phyloP scores from a whole-genome alignment of 192 early-diverging fungal genomes.

The Coemansia sp. region DNA sequence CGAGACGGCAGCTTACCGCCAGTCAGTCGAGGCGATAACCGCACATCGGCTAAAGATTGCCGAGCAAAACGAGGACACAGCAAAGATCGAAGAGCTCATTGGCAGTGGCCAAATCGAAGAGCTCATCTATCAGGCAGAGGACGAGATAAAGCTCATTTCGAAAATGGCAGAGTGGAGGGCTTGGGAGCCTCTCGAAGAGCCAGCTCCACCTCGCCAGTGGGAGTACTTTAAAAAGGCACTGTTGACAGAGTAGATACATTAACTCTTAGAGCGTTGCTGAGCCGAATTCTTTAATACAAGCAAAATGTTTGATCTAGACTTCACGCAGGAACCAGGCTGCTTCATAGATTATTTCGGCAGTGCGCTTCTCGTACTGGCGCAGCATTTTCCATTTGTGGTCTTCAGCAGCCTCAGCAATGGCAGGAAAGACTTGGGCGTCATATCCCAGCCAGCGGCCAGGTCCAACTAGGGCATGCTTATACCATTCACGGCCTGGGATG shows the following conservation, averaged over 20 bases:
- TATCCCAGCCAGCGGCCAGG: conserved; percentile 63
- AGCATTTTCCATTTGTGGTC: conserved; percentile 33
- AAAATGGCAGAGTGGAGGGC: conserved; percentile 91
- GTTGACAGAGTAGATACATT: conserved; percentile 22
- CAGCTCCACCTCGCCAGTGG: conserved; percentile 84
- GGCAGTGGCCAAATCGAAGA: conserved; percentile 91
- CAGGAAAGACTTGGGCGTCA: conserved; percentile 58
- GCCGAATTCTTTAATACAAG: not conserved
- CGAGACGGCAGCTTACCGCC: conserved; percentile 75
- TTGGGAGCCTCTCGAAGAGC: conserved; percentile 84
- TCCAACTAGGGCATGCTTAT: conserved; percentile 62
- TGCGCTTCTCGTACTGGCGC: conserved; percentile 29
- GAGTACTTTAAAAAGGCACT: conserved; percentile 59
- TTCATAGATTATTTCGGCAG: conserved; percentile 39
- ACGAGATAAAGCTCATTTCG: conserved; percentile 79
- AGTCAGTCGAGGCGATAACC: conserved; percentile 78
- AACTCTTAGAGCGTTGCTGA: not conserved
- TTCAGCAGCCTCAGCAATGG: conserved; percentile 58
- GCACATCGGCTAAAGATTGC: conserved; percentile 76
- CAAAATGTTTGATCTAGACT: conserved; percentile 11
- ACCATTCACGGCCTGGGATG: conserved; percentile 63
- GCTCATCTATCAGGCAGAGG: conserved; percentile 84
- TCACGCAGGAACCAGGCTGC: conserved; percentile 55
- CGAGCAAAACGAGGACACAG: conserved; percentile 71
- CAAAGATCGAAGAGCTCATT: conserved; percentile 77